Conservation (phyloP, 257 asterid genomes). For the Solanum chaucha region DNA sequence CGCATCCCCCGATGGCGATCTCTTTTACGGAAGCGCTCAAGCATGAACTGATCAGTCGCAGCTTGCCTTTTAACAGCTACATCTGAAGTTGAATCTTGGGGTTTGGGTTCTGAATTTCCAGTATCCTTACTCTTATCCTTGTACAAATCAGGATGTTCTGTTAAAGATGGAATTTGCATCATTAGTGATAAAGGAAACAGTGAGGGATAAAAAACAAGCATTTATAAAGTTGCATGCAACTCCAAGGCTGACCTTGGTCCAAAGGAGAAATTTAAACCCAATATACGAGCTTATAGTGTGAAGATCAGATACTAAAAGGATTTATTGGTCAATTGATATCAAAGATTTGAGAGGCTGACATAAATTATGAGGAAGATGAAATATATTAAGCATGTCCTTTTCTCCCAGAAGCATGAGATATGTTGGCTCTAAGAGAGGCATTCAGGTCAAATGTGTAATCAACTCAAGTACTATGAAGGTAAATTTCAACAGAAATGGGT, state of each 20-base stretch:
- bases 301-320: not conserved
- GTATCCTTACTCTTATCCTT: conserved; percentile 47
- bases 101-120: conserved; percentile 30
- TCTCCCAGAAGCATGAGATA: not conserved
- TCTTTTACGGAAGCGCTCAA: conserved; percentile 83
- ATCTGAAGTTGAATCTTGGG: conserved; percentile 40
- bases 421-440: not conserved
- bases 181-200: not conserved
- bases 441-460: not conserved
- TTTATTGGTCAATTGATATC: not conserved
- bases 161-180: conserved; percentile 5
- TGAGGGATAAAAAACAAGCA: not conserved
- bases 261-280: not conserved
- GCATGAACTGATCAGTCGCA: conserved; percentile 92
- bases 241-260: not conserved
- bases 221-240: not conserved
- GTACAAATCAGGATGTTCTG: conserved; percentile 65
- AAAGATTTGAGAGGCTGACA: not conserved
- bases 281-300: not conserved
- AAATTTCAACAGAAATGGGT: not conserved
- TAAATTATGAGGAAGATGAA: not conserved
- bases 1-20: conserved; percentile 78
- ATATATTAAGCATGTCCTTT: not conserved
- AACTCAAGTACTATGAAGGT: not conserved
- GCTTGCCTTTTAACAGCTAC: conserved; percentile 72